A percentile compares a stretch with the other conserved stretches of the same genome.
phyloP scores from a whole-genome alignment of 371 early-diverging fungal species.

The Mortierella sp. region DNA sequence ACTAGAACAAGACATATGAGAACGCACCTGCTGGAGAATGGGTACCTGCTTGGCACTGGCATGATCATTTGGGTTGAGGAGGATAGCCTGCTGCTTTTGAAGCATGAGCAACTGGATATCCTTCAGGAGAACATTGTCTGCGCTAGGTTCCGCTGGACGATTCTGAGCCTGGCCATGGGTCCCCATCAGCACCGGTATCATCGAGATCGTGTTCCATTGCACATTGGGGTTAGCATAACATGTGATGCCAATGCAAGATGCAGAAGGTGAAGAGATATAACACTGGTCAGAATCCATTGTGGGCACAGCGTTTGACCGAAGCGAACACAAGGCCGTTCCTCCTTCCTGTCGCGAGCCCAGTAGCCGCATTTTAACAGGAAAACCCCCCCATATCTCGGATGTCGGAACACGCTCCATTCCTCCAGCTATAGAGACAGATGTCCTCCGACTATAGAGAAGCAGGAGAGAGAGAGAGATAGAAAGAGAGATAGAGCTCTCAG shows the following conservation, averaged over 20 bases:
- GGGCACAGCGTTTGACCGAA: not conserved
- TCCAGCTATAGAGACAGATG: not conserved
- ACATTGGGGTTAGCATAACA: too few species aligned
- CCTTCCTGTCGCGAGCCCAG: not conserved
- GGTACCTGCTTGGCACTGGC: constrained; percentile 37
- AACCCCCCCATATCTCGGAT: not conserved
- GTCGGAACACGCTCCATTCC: not conserved
- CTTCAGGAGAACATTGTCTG: constrained; percentile 30
- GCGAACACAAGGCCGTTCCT: not conserved
- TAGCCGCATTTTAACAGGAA: too few species aligned
- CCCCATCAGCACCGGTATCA: not conserved
- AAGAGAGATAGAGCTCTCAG: constrained; percentile 1
- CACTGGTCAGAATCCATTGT: constrained; percentile 18
- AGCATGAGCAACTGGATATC: constrained; percentile 45
- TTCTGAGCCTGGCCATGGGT: constrained; percentile 6
- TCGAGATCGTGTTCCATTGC: constrained; percentile 5
- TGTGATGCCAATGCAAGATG: not conserved
- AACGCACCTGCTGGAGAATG: constrained; percentile 51
- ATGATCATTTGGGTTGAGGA: constrained; percentile 39
- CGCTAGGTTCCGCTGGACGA: constrained; percentile 11
- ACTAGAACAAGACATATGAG: constrained; percentile 2
- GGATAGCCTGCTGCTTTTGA: constrained; percentile 44
- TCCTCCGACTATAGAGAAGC: not conserved
- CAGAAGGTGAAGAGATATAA: not conserved
- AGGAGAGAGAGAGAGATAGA: not conserved